Evolutionary conservation across 257 asterid species (phyloP).

Genomic region (Ilex asprella): DNA sequence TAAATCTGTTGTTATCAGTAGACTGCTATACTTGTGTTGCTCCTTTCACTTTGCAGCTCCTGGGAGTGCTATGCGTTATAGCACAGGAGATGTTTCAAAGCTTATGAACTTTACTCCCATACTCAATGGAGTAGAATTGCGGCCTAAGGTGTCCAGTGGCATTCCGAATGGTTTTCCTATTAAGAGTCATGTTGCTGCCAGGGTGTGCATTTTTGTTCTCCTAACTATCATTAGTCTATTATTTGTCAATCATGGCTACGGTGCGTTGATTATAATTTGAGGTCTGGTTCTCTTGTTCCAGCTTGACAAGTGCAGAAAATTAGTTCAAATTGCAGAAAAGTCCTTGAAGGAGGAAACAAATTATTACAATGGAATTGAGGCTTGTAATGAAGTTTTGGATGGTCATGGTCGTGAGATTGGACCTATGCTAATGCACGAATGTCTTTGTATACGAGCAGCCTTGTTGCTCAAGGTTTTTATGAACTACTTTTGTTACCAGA

Average conservation of each 20-base stretch:
- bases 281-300: conserved; percentile 17
- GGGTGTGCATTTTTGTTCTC: conserved; percentile 34
- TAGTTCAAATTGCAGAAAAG: conserved; percentile 68
- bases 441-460: conserved; percentile 86
- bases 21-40: conserved; percentile 5
- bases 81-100: conserved; percentile 56
- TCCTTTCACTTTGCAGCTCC: conserved; percentile 36
- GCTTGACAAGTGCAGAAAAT: conserved; percentile 76
- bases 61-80: conserved; percentile 55
- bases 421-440: conserved; percentile 50
- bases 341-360: conserved; percentile 52
- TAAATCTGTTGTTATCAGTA: neutral
- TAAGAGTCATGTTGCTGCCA: conserved; percentile 36
- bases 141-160: conserved; percentile 36
- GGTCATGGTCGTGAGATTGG: conserved; percentile 65
- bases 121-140: conserved; percentile 39
- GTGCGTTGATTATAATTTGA: conserved; percentile 17
- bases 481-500: conserved; percentile 1
- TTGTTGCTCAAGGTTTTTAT: conserved; percentile 76
- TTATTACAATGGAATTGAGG: conserved; percentile 73
- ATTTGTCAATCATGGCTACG: conserved; percentile 7
- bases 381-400: conserved; percentile 87
- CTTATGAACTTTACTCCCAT: conserved; percentile 48
- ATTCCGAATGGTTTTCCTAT: conserved; percentile 37
- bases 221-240: conserved; percentile 12